A percentile compares a stretch with the other conserved stretches of the same genome.
These are phyloP conservation scores for Mucor lusitanicus DNA, from an alignment of 371 early-diverging fungal genomes.

Conservation along the genomic window DNA sequence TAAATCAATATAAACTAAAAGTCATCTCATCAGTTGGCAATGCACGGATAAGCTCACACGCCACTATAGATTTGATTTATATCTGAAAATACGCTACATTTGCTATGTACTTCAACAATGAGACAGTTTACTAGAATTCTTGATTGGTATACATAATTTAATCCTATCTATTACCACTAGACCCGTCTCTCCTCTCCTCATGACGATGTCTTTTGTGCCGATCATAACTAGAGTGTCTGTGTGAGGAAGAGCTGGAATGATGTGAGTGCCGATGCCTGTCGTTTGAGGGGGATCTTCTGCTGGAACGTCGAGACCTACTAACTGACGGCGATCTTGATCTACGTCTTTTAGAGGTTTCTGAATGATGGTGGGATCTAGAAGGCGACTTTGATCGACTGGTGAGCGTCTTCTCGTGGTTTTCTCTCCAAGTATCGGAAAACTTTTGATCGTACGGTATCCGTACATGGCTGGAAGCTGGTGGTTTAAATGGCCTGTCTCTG, in stretches of 20 bases:
- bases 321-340: not conserved
- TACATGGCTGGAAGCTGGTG: constrained; percentile 29
- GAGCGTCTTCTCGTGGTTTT: not conserved
- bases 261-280: not conserved
- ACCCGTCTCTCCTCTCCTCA: not conserved
- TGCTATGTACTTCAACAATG: too few species aligned
- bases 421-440: constrained; percentile 1
- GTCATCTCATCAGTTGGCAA: too few species aligned
- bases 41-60: too few species aligned
- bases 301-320: not conserved
- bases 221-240: not conserved
- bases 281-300: not conserved
- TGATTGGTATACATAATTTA: too few species aligned
- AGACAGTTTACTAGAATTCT: too few species aligned
- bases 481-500: constrained; percentile 57
- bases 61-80: too few species aligned
- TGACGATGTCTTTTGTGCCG: not conserved
- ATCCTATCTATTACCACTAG: not conserved
- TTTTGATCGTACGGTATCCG: not conserved
- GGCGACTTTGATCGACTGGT: not conserved
- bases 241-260: not conserved
- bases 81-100: too few species aligned
- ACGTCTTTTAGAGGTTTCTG: not conserved
- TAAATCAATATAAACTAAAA: too few species aligned
- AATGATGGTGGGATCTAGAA: not conserved